phyloP scores from a whole-genome alignment of 2,329 filamentous ascomycete genomes.

The Colletotrichum cuscutae region DNA sequence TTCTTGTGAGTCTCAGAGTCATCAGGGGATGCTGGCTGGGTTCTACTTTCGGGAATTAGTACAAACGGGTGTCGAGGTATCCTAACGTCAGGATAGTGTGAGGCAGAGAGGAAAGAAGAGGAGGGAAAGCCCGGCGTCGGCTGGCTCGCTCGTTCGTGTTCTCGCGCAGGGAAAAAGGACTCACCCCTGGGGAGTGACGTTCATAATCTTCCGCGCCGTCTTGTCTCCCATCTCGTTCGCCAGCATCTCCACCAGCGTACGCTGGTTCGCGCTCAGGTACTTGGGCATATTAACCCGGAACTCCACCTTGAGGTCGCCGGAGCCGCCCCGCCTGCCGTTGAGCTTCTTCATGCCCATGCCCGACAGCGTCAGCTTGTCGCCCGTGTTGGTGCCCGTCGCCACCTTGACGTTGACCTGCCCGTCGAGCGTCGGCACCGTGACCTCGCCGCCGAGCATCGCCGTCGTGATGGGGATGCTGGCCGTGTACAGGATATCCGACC shows the following conservation, averaged over 20 bases:
- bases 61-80: not conserved
- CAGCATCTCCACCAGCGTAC: conserved; percentile 93
- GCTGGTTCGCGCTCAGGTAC: conserved; percentile 89
- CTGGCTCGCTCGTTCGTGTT: not conserved
- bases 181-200: conserved; percentile 69
- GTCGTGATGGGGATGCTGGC: conserved; percentile 93
- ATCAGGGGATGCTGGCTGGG: conserved; percentile 36
- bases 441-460: conserved; percentile 89
- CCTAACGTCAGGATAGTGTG: too few relatives aligned
- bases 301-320: conserved; percentile 90
- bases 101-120: not conserved
- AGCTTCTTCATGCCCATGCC: conserved; percentile 97
- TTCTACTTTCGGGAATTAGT: conserved; percentile 23
- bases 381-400: conserved; percentile 89
- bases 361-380: conserved; percentile 87
- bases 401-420: conserved; percentile 92
- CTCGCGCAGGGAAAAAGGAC: conserved; percentile 38
- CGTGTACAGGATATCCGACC: conserved; percentile 92
- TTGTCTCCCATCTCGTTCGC: conserved; percentile 96
- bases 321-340: conserved; percentile 70
- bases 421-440: conserved; percentile 89
- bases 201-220: conserved; percentile 92
- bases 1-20: conserved; percentile 71
- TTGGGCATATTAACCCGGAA: conserved; percentile 97
- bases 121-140: not conserved